These are phyloP conservation scores for Prunus dulcis DNA, from an alignment of 306 rosid species.

Conservation along the genomic window DNA sequence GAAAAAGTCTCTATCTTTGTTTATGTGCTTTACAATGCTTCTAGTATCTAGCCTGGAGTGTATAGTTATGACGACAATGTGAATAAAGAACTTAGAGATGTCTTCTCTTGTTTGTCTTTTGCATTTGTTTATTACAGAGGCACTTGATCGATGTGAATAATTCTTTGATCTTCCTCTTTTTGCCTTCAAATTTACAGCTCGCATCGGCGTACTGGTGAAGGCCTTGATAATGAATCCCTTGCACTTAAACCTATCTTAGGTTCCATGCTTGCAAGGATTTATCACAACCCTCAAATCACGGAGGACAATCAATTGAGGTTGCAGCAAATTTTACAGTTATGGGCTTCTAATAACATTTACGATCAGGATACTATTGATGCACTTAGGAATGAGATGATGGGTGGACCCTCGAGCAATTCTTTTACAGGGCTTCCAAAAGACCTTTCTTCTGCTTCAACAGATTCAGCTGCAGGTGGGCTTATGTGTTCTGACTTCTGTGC, in stretches of 20 bases:
- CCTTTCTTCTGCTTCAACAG: slow-evolving; percentile 47
- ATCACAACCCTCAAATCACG: slow-evolving; percentile 84
- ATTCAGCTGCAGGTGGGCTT: slow-evolving; percentile 58
- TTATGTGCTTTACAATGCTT: neutral
- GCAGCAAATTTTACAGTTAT: slow-evolving; percentile 88
- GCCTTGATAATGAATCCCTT: slow-evolving; percentile 81
- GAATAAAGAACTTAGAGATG: neutral
- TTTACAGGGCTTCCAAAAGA: slow-evolving; percentile 61
- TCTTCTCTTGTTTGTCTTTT: neutral
- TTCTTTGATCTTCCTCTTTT: neutral
- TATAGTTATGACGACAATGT: neutral
- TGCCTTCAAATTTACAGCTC: slow-evolving; percentile 47
- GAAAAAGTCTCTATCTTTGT: neutral
- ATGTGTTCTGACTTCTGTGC: neutral
- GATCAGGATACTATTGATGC: slow-evolving; percentile 72
- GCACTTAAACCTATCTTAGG: slow-evolving; percentile 87
- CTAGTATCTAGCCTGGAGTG: neutral
- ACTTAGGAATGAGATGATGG: slow-evolving; percentile 75
- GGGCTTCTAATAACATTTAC: slow-evolving; percentile 79
- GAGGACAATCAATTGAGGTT: slow-evolving; percentile 82
- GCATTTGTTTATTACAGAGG: neutral
- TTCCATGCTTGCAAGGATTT: slow-evolving; percentile 88
- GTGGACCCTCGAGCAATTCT: slow-evolving; percentile 59
- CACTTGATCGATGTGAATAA: neutral
- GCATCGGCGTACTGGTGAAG: slow-evolving; percentile 56